Base-by-base conservation (phyloP, 1,139 yeast species). In the Torulaspora globosa region DNA sequence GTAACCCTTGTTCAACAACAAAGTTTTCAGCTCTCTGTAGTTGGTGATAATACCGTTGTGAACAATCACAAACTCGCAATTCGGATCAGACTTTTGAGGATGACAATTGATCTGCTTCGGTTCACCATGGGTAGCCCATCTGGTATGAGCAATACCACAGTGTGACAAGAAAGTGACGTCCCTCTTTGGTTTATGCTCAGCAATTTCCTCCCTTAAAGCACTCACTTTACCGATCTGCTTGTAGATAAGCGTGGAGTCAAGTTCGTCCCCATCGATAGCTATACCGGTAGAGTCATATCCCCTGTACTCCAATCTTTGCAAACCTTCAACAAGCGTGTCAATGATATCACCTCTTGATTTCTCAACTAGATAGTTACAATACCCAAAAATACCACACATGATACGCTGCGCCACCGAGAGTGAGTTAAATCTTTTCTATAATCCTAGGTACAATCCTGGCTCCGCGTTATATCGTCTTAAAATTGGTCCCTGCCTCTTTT, bases 51-150 rank as follows among this genome's bases (percentile, higher is more conserved):
- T 92, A 76, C 99, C 99, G 62, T 94, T 94, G 73, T 94, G 99
- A 43, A 94, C 97, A 53, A 94, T 84, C 32, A 86, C 81, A 63
- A 94, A 94, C 67, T 90, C 96, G 57, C 84, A 84, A 44, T 71
- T 69, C 9, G 77, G 76, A 66, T 88, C 98, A 0, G 96, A 87
- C 58, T 94, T 75, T 66, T 92, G 98, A 43, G 99, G 99, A 67
- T 94, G 99, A 68, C 97, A 92, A 74, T 94, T 94, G 55, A 71
- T 65, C 50, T 76, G 80, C 60, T 79, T 80, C 47, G 97, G 97
- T 61, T 83, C 87, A 69, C 99, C 99, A 70, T 94, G 99, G 37
- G 99, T 94, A 39, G 99, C 98, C 99, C 99, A 94, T 75, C 99
- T 84, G 14, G 99, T 94, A 70, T 94, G 99, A 33, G 98, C 97